These are phyloP conservation scores for Plantago major DNA, from an alignment of 257 asterid species.

Conservation along the genomic window DNA sequence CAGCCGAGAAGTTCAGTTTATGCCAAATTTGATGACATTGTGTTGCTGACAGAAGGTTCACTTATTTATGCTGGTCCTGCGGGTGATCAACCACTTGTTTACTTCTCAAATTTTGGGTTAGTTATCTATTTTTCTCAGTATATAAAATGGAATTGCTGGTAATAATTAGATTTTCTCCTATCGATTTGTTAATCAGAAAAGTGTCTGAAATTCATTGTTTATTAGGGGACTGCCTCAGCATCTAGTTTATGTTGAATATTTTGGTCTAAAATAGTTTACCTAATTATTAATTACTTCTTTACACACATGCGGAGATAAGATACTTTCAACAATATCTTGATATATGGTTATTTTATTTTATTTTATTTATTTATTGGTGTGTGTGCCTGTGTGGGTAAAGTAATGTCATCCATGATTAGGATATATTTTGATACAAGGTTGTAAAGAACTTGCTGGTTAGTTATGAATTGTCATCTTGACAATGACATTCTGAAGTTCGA, in stretches of 20 bases:
- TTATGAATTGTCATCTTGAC: neutral
- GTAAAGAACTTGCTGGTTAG: neutral
- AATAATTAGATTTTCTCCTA: neutral
- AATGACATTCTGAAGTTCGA: neutral
- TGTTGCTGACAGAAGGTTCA: constrained; percentile 84
- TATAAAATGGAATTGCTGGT: constrained; percentile 6
- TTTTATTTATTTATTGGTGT: too few relatives aligned
- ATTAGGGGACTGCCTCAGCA: neutral
- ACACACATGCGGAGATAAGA: neutral
- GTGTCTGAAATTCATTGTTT: too few relatives aligned
- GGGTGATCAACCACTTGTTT: constrained; percentile 54
- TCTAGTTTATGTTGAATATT: neutral
- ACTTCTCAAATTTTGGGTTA: constrained; percentile 86
- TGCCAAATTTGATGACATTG: constrained; percentile 88
- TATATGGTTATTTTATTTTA: neutral
- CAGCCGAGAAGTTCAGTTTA: constrained; percentile 98
- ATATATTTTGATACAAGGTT: neutral
- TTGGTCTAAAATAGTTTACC: neutral
- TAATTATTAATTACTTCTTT: neutral
- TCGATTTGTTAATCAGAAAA: too few relatives aligned
- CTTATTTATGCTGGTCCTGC: constrained; percentile 96
- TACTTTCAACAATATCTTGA: neutral
- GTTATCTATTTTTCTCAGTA: constrained; percentile 28
- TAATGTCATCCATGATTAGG: neutral
- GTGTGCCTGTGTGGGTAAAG: neutral